phyloP scores from a whole-genome alignment of 2,329 filamentous ascomycete genomes.

The Penicillium sp. region DNA sequence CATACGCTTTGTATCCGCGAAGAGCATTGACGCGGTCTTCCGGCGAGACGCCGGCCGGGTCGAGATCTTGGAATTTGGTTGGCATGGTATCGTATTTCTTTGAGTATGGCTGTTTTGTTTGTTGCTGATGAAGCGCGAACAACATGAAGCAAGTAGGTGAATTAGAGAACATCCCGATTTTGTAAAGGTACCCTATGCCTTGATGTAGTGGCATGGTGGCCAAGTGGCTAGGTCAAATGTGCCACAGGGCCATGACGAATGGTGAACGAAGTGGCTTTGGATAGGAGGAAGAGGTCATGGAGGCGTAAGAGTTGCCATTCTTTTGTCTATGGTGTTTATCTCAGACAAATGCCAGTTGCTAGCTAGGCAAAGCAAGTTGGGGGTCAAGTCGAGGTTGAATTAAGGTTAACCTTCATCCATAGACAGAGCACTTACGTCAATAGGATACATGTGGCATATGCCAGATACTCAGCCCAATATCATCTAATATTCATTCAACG shows the following conservation, averaged over 20 bases:
- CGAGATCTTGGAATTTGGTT: slow-evolving; percentile 13
- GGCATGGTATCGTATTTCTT: slow-evolving; percentile 3
- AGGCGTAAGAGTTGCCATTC: slow-evolving; percentile 1
- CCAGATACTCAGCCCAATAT: neutral
- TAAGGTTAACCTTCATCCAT: neutral
- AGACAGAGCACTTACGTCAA: no score
- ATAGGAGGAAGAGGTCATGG: neutral
- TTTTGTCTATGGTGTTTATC: neutral
- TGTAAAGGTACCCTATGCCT: neutral
- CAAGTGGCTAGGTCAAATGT: neutral
- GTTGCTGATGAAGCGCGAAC: neutral
- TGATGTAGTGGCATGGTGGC: slow-evolving; percentile 6
- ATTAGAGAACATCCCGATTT: neutral
- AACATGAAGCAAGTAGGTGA: neutral
- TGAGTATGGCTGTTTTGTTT: neutral
- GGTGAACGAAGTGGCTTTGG: slow-evolving; percentile 5
- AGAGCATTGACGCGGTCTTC: slow-evolving; percentile 17
- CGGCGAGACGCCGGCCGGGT: slow-evolving; percentile 13
- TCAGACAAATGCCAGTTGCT: neutral
- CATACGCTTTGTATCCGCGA: slow-evolving; percentile 18
- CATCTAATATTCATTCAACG: neutral
- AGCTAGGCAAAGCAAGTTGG: no score
- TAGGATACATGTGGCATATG: no score
- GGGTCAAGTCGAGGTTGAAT: neutral
- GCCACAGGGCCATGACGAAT: slow-evolving; percentile 3